Evolutionary conservation across 2,329 filamentous ascomycete genomes (phyloP), one percentile per base, ranked within the genome.

Genomic region (Calonectria pseudoreteaudii): DNA sequence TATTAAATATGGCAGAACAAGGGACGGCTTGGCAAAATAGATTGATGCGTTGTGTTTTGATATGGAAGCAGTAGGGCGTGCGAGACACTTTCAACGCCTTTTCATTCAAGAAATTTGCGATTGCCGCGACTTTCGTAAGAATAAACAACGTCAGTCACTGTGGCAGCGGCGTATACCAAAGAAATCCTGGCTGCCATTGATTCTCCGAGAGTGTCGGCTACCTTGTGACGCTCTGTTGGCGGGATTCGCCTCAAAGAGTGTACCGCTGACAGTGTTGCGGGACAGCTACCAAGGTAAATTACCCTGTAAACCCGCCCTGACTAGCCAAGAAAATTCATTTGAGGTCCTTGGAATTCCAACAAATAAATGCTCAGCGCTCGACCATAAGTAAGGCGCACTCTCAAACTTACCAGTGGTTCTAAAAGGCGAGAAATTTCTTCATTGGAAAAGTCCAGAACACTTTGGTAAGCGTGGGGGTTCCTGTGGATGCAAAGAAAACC

Each of bases 321-420:
- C 5, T n/a, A 38, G 9, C 10, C 18, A 60, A 60, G 6, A 23
- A 26, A 26, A 5, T 1, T 7, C 3, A 34, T 13, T 2, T 56
- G 28, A 72, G 83, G 0, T 83, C 82, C 1, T 76, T 87, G 3
- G 72, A 76, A 49, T 87, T 86, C 34, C 78, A 83, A 1, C 81
- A 86, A 64, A 83, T 86, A 4, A 82, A 86, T 71, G 77, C 82
- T 47, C 84, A 85, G 3, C 80, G 84, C 13, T 79, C 77, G 44
- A 83, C 73, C 0, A 84, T 88, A 68, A 84, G 81, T 52, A 78
- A 79, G 1, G 86, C 85, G 4, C 80, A 86, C 70, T 70, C 74
- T 1, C 82, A 79, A 66, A 88, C 87, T 0, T 88, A 85, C 72
- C 76, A 79, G 68, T 89, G 86, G 87, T 89, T 0, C 74, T 86